Base-by-base conservation (phyloP, 2,329 filamentous ascomycete genomes). In the Diaporthe vexans region DNA sequence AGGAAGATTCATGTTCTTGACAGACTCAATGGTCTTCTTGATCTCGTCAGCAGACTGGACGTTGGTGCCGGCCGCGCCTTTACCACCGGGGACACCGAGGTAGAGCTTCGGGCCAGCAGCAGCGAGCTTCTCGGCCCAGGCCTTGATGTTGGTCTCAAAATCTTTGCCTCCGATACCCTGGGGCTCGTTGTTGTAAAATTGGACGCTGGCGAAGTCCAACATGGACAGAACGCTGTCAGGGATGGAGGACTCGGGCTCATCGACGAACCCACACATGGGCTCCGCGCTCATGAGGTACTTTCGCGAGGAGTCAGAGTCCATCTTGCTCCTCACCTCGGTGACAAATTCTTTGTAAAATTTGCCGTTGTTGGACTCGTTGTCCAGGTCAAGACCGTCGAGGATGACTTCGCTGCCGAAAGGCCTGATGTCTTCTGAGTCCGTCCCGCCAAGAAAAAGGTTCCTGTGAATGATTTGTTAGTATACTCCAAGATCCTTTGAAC, bases 371-470 rank as follows among this genome's bases (percentile, higher is more conserved):
- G 70, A 54, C 54, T 74, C 73, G 13, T 74, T 74, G 46, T 74
- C 73, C 4, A 74, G 29, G 19, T 74, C 73, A 3, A 74, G 52
- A 3, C 73, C 73, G 61, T 74, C 73, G 11, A 74, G 70, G 15
- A 5, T 40, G 33, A 74, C 46, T 3, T 68, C 19, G n/a, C n/a
- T 52, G 19, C 73, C 73, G 33, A 74, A 74, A 15, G 73, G 73
- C 10, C 73, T 63, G 2, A 74, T 56, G 26, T 72, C 70, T 15
- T 35, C 5, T 8, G 70, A 73, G n/a, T 52, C 40, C 0, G 58
- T 74, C 9, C 73, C 73, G 15, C 73, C 73, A 4, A 74, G 73
- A 33, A 68, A 74, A 0, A 74, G 70, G 29, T 74, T 68, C 73
- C 69, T 74, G 21, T 67, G 10, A 3, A 21, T 33, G 7, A n/a